Evolutionary conservation across 1,284 basidiomycete species (phyloP).

Genomic region (Ganoderma resinaceum): DNA sequence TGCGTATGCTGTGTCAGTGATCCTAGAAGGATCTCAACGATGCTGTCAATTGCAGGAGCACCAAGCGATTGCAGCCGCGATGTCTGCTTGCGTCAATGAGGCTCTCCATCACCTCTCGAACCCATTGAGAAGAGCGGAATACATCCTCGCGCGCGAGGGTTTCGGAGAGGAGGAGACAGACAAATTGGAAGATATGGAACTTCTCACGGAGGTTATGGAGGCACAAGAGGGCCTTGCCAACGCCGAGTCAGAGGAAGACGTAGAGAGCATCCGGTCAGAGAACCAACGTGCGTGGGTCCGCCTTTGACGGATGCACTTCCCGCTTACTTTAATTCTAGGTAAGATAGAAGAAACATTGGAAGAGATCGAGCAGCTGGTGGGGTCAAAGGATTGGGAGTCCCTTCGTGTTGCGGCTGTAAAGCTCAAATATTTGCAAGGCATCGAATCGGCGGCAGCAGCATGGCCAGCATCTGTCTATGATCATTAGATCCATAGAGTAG

Average conservation of each 20-base stretch:
- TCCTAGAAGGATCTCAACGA: not conserved
- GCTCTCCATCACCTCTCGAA: constrained; percentile 75
- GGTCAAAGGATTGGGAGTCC: constrained; percentile 57
- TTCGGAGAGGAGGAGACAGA: constrained; percentile 76
- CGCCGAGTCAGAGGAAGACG: constrained; percentile 56
- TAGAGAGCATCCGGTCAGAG: constrained; percentile 57
- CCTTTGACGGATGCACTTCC: not conserved
- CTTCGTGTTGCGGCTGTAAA: constrained; percentile 71
- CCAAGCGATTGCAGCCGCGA: constrained; percentile 63
- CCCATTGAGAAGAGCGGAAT: constrained; percentile 73
- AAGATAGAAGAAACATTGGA: constrained; percentile 57
- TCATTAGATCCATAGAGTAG: constrained; percentile 23
- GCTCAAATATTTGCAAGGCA: constrained; percentile 81
- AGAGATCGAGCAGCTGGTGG: constrained; percentile 61
- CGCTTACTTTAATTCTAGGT: constrained; percentile 46
- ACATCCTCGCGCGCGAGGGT: constrained; percentile 73
- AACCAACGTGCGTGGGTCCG: constrained; percentile 65
- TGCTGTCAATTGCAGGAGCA: constrained; percentile 50
- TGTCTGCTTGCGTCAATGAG: constrained; percentile 78
- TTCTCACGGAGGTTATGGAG: constrained; percentile 85
- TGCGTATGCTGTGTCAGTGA: not conserved
- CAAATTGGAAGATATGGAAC: constrained; percentile 72
- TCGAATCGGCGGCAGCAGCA: constrained; percentile 70
- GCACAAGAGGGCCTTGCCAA: constrained; percentile 83
- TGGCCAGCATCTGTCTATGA: constrained; percentile 42